Conservation (phyloP, 441 rosid species). For the Jatropha multifida region DNA sequence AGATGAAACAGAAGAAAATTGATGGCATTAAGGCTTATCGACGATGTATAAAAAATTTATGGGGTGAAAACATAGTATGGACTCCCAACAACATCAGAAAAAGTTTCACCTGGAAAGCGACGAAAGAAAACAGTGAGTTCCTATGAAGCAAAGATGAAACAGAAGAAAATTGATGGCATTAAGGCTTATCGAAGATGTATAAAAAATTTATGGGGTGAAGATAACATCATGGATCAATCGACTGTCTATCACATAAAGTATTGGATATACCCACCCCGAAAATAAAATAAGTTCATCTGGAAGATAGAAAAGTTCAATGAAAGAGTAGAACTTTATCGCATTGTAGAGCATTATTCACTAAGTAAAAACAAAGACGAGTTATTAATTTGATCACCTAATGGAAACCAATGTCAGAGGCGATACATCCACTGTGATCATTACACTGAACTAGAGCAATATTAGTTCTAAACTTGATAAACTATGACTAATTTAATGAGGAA, state of each 20-base stretch:
- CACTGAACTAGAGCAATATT: neutral
- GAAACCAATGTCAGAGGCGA: neutral
- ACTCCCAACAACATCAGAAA: slow-evolving; percentile 66
- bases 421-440: neutral
- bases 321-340: too few relatives aligned
- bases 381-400: neutral
- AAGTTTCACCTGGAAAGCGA: slow-evolving; percentile 39
- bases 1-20: neutral
- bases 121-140: slow-evolving; percentile 5
- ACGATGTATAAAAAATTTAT: too few relatives aligned
- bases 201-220: neutral
- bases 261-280: neutral
- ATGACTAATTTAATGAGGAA: neutral
- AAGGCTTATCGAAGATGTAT: neutral
- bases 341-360: neutral
- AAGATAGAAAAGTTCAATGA: neutral
- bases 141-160: slow-evolving; percentile 11
- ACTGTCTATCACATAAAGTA: neutral
- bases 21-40: neutral
- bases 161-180: neutral
- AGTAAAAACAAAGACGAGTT: neutral
- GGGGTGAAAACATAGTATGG: slow-evolving; percentile 45
- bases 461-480: neutral
- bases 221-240: neutral
- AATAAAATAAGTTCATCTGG: neutral